These are phyloP conservation scores for Chaetomium sp. DNA, from an alignment of 2,329 filamentous ascomycete genomes.

Conservation along the genomic window DNA sequence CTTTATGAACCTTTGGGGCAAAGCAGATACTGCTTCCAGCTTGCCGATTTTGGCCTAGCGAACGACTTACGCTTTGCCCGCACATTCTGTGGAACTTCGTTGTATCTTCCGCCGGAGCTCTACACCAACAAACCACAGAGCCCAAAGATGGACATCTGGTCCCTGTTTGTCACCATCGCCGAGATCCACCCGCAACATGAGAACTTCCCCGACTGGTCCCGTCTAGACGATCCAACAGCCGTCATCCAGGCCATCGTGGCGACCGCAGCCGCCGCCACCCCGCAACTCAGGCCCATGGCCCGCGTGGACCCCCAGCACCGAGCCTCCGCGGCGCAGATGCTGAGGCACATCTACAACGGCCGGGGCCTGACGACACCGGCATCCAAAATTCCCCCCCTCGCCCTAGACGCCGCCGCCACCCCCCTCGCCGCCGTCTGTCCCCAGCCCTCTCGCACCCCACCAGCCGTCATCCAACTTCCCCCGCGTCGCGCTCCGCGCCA, in stretches of 20 bases:
- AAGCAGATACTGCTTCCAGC: background rate
- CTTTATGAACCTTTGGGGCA: background rate
- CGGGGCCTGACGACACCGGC: constrained; percentile 17
- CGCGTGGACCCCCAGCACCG: constrained; percentile 16
- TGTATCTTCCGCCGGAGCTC: constrained; percentile 22
- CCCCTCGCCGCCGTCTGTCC: no score
- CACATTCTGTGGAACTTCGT: constrained; percentile 7
- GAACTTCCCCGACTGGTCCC: background rate
- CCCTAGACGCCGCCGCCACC: no score
- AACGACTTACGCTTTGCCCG: background rate
- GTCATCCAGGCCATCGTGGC: background rate
- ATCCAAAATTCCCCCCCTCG: background rate
- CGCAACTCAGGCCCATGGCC: constrained; percentile 18
- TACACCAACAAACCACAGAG: constrained; percentile 13
- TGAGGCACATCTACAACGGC: constrained; percentile 18
- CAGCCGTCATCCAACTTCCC: no score
- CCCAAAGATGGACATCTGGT: constrained; percentile 24
- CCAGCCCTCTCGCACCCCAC: no score
- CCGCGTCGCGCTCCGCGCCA: no score
- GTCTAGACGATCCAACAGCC: background rate
- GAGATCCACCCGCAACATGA: background rate
- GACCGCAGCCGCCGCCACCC: background rate
- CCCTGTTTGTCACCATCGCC: constrained; percentile 23
- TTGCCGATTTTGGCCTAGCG: constrained; percentile 14
- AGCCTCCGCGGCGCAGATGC: constrained; percentile 26